Percentiles rank a stretch among this genome's conserved stretches.
phyloP scores from a whole-genome alignment of 352 stramenopile species.

The Phytophthora parvispora region DNA sequence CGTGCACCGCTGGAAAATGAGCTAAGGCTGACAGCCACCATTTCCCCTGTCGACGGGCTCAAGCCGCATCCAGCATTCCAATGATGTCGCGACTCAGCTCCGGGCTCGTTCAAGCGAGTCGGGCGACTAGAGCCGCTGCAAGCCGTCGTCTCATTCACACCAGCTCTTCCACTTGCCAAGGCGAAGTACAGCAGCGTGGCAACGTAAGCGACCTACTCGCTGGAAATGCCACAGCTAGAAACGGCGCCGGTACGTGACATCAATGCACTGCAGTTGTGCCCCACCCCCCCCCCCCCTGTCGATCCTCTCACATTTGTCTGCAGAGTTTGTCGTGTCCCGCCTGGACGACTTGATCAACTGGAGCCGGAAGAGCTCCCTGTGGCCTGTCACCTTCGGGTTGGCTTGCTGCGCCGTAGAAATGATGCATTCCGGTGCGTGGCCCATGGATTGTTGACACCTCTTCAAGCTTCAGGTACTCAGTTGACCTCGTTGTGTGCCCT shows the following conservation, averaged over 20 bases:
- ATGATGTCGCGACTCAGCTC: constrained; percentile 9
- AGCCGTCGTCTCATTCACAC: not conserved
- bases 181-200: constrained; percentile 23
- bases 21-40: not conserved
- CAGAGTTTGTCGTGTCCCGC: constrained; percentile 97
- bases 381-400: constrained; percentile 98
- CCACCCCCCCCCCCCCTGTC: no score
- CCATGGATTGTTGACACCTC: not conserved
- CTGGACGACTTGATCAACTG: constrained; percentile 99
- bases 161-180: not conserved
- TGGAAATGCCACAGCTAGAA: constrained; percentile 64
- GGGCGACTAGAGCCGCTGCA: not conserved
- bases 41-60: constrained; percentile 2
- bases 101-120: not conserved
- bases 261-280: not conserved
- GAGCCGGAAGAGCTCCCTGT: constrained; percentile 95
- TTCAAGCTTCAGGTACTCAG: not conserved
- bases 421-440: constrained; percentile 90
- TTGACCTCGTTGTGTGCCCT: not conserved
- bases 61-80: not conserved
- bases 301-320: not conserved
- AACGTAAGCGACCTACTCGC: constrained; percentile 56
- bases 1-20: not conserved
- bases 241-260: constrained; percentile 62
- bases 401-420: constrained; percentile 99